Percentiles rank a stretch among this genome's conserved stretches.
Evolutionary conservation across 2,329 filamentous ascomycete genomes (phyloP).

Genomic region (Cladosporium sp.): DNA sequence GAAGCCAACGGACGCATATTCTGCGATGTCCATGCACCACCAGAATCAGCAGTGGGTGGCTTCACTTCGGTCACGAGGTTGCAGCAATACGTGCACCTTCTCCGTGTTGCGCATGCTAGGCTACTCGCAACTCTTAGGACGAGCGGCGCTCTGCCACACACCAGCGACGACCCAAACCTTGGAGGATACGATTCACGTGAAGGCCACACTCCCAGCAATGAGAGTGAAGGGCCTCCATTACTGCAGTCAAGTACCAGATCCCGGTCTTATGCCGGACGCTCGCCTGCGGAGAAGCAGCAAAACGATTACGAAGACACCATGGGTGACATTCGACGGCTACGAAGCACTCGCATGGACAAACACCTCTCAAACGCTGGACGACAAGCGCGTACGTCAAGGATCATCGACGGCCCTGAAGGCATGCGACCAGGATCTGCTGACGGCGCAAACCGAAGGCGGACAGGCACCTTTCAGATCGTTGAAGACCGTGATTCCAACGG

Average conservation of each 20-base stretch:
- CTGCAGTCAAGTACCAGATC: conserved; percentile 62
- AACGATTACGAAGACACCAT: conserved; percentile 92
- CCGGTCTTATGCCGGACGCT: conserved; percentile 64
- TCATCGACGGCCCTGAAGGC: conserved; percentile 82
- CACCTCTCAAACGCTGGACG: conserved; percentile 89
- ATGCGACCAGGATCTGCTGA: conserved; percentile 69
- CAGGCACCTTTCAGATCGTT: conserved; percentile 66
- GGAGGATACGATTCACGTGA: conserved; percentile 63
- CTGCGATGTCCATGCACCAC: conserved; percentile 50
- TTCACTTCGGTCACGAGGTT: conserved; percentile 78
- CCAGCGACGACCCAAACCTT: conserved; percentile 64
- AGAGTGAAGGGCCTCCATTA: conserved; percentile 45
- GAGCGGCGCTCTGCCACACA: conserved; percentile 73
- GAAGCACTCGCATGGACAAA: conserved; percentile 90
- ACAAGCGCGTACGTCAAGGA: conserved; percentile 82
- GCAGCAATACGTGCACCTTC: conserved; percentile 88
- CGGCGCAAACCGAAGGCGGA: conserved; percentile 32
- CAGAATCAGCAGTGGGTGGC: conserved; percentile 52
- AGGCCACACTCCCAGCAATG: conserved; percentile 50
- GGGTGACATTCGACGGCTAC: conserved; percentile 84
- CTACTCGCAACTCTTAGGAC: conserved; percentile 80
- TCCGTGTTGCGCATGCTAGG: conserved; percentile 85
- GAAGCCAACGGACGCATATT: conserved; percentile 63
- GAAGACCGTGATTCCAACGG: conserved; percentile 69
- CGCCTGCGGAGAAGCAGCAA: conserved; percentile 49